Evolutionary conservation across 371 early-diverging fungal genomes (phyloP), one percentile per base, ranked within the genome.

Genomic region (Rhizopus arrhizus): DNA sequence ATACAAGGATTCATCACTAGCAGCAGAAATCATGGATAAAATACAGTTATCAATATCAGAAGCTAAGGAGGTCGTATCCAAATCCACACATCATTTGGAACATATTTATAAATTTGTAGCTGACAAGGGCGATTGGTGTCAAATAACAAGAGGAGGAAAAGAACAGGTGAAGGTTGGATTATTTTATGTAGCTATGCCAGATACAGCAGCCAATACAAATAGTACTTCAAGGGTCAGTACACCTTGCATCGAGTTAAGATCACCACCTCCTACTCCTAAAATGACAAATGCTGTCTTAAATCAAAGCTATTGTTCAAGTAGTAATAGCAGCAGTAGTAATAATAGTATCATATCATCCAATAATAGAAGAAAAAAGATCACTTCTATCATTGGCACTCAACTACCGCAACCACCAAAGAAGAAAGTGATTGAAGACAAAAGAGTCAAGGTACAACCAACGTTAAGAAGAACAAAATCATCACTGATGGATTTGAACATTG

Each of bases 171-270:
- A 72, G 32, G 71, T 68, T 6, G 79, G 79, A 9, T 41, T 79
- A 16, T 79, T 76, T 62, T 70, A 75, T 45, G 76, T 79, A 4
- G 66, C 69, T 12, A 79, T 79, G 79, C 79, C 74, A 28, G 70
- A 68, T 32, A 52, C 66, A 16, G 59, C 58, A n/a, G 61, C 54
- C 12, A 65, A 61, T 34, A 36, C 28, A n/a, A 16, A 29, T 15
- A 22, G 22, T 22, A 51, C 4, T 7, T 8, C 52, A 34, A n/a
- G 34, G 15, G 54, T 49, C 35, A 62, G 43, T 34, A 61, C 58
- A 31, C 61, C 66, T 15, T 62, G 50, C 43, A 66, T 66, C 22
- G 58, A 62, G 51, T 46, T 66, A 42, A 46, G 62, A 54, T 66
- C 67, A 33, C 67, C 67, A 50, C 66, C 66, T 56, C 62, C 66